These are phyloP conservation scores for Starmerella powellii DNA, from an alignment of 805 yeast genomes.

Conservation along the genomic window DNA sequence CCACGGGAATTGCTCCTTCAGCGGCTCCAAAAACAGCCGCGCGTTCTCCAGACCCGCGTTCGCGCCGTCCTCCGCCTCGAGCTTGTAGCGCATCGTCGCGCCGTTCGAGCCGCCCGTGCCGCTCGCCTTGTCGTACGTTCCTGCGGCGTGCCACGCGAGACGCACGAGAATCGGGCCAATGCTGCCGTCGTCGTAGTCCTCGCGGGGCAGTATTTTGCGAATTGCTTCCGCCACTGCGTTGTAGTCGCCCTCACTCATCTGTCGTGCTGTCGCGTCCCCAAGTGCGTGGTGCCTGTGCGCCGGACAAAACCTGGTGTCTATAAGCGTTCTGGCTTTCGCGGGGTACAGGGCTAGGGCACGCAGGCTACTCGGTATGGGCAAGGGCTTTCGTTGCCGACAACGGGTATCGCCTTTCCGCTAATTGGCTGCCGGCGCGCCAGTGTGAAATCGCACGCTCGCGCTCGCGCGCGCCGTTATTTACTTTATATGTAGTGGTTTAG, in stretches of 20 bases:
- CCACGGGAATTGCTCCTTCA: slow-evolving; percentile 46
- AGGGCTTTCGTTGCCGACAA: too few species aligned
- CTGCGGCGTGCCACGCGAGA: slow-evolving; percentile 77
- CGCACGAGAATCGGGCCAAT: slow-evolving; percentile 69
- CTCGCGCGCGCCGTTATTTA: too few species aligned
- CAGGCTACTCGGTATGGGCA: slow-evolving; percentile 1
- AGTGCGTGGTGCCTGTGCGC: too few species aligned
- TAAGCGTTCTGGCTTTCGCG: neutral
- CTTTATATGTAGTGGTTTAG: too few species aligned
- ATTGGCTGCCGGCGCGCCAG: neutral
- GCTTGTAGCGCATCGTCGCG: slow-evolving; percentile 40
- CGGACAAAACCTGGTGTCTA: neutral
- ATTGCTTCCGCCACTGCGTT: slow-evolving; percentile 32
- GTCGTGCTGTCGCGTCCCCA: neutral
- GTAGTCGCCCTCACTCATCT: slow-evolving; percentile 28
- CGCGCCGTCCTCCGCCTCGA: slow-evolving; percentile 37
- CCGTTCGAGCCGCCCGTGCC: slow-evolving; percentile 45
- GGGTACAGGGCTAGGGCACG: slow-evolving; percentile 2
- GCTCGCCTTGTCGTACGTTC: slow-evolving; percentile 53
- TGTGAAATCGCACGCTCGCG: neutral
- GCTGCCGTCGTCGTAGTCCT: slow-evolving; percentile 52
- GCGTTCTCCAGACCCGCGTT: slow-evolving; percentile 43
- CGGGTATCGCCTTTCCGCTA: neutral
- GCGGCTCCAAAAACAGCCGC: slow-evolving; percentile 43
- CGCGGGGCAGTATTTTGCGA: slow-evolving; percentile 30